Percentiles rank a stretch among this genome's conserved stretches.
Conservation (phyloP, 495 filamentous ascomycete species). For the Aspergillus haitiensis region DNA sequence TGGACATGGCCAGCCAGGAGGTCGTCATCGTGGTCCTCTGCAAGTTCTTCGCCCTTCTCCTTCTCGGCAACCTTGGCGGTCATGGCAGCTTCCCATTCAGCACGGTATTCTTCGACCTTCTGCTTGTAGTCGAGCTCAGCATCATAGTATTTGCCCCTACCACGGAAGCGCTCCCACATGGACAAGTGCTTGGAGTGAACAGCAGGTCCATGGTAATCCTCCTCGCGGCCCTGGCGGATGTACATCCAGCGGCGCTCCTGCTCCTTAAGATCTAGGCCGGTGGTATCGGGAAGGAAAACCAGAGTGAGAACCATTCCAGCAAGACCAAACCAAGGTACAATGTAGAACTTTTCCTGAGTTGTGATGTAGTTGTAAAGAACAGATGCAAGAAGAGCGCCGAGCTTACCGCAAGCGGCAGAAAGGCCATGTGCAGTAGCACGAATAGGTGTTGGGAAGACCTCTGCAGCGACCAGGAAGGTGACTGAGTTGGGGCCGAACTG, state of each 20-base stretch:
- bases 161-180: constrained; percentile 71
- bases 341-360: constrained; percentile 73
- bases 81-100: constrained; percentile 62
- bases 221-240: constrained; percentile 68
- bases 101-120: constrained; percentile 77
- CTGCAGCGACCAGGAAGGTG: constrained; percentile 88
- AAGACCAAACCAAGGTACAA: constrained; percentile 91
- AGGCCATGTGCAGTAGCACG: constrained; percentile 90
- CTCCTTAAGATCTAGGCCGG: constrained; percentile 89
- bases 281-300: constrained; percentile 87
- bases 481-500: constrained; percentile 93
- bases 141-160: constrained; percentile 74
- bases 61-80: constrained; percentile 51
- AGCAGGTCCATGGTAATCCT: constrained; percentile 86
- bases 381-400: constrained; percentile 78
- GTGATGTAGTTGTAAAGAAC: constrained; percentile 88
- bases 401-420: constrained; percentile 79
- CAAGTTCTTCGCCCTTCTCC: constrained; percentile 31
- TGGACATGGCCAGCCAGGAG: constrained; percentile 49
- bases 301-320: constrained; percentile 73
- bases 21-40: constrained; percentile 41
- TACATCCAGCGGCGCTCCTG: constrained; percentile 86
- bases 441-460: constrained; percentile 86
- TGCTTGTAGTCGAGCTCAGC: constrained; percentile 72
- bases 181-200: constrained; percentile 84